These are phyloP conservation scores for Erigeron canadensis DNA, from an alignment of 129 eudicot species.

Conservation along the genomic window DNA sequence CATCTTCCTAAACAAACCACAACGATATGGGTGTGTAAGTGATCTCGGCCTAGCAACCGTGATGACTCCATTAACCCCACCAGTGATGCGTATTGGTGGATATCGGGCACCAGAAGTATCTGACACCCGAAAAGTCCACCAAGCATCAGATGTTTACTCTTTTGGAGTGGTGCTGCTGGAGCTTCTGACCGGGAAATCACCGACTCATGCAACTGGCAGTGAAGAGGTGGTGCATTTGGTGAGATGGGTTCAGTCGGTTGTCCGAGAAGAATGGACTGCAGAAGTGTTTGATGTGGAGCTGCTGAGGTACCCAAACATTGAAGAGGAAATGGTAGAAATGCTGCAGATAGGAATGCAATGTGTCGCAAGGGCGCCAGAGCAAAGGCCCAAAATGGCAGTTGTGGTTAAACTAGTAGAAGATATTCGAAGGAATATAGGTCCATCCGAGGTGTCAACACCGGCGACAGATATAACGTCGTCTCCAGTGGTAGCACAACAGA, in stretches of 20 bases:
- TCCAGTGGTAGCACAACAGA: conserved; percentile 49
- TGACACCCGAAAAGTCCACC: conserved; percentile 64
- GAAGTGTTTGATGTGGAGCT: conserved; percentile 89
- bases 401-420: conserved; percentile 80
- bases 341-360: conserved; percentile 84
- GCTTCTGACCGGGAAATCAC: conserved; percentile 82
- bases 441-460: conserved; percentile 62
- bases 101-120: conserved; percentile 87
- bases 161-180: conserved; percentile 81
- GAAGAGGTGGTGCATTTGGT: conserved; percentile 81
- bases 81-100: conserved; percentile 48
- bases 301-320: conserved; percentile 71
- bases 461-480: conserved; percentile 40
- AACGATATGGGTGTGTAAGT: conserved; percentile 55
- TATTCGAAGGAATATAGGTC: conserved; percentile 44
- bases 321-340: conserved; percentile 91
- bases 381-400: conserved; percentile 72
- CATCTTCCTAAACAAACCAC: conserved; percentile 68
- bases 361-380: conserved; percentile 62
- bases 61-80: conserved; percentile 49
- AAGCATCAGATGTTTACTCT: conserved; percentile 77
- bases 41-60: conserved; percentile 78
- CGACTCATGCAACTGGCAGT: conserved; percentile 57
- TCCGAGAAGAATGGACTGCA: conserved; percentile 98
- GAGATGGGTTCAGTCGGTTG: conserved; percentile 87